phyloP scores from a whole-genome alignment of 2,329 filamentous ascomycete species.

The Penicillium frequentans region DNA sequence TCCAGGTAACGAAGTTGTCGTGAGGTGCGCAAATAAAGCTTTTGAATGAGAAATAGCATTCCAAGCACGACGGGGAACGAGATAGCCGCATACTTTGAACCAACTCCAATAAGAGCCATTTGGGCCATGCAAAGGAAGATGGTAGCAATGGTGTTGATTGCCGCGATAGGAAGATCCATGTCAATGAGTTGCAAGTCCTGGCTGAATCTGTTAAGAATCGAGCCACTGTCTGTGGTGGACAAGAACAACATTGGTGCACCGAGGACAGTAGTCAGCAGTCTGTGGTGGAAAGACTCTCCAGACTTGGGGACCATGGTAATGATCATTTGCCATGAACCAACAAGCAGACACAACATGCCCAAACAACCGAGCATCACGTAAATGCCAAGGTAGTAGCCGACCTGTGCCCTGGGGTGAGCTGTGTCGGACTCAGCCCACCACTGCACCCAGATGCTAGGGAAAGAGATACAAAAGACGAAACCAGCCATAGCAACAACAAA shows the following conservation, averaged over 20 bases:
- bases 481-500: slow-evolving; percentile 40
- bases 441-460: slow-evolving; percentile 45
- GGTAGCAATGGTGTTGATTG: slow-evolving; percentile 40
- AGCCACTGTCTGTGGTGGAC: slow-evolving; percentile 42
- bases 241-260: slow-evolving; percentile 46
- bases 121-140: slow-evolving; percentile 44
- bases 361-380: slow-evolving; percentile 42
- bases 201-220: slow-evolving; percentile 46
- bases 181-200: slow-evolving; percentile 48
- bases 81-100: slow-evolving; percentile 50
- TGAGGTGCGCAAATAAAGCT: slow-evolving; percentile 61
- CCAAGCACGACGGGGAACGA: slow-evolving; percentile 52
- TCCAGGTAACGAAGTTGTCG: slow-evolving; percentile 62
- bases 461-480: slow-evolving; percentile 44
- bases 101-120: slow-evolving; percentile 50
- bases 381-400: slow-evolving; percentile 41
- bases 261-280: slow-evolving; percentile 50
- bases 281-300: slow-evolving; percentile 51
- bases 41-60: slow-evolving; percentile 54
- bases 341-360: slow-evolving; percentile 37
- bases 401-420: slow-evolving; percentile 31
- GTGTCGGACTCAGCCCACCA: slow-evolving; percentile 43
- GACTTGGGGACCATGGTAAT: slow-evolving; percentile 56
- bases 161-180: slow-evolving; percentile 43
- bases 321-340: slow-evolving; percentile 49